A percentile compares a stretch with the other conserved stretches of the same genome.
Evolutionary conservation across 1,139 yeast species (phyloP).

Genomic region (Geotrichum citri-aurantii): DNA sequence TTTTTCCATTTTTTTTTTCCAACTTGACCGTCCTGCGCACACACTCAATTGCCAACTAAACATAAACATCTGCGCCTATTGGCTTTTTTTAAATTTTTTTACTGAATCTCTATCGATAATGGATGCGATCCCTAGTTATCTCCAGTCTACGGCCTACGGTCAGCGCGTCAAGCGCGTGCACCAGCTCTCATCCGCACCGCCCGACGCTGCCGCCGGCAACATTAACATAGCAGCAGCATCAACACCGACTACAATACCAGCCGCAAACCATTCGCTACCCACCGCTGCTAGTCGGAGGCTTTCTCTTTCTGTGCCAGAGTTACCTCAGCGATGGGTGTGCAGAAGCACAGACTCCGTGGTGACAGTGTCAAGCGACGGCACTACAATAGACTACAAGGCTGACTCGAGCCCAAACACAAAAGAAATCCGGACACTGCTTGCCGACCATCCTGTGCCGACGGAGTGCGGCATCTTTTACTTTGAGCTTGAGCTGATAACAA

Average conservation of each 20-base stretch:
- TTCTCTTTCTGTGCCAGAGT: neutral
- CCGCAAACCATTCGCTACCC: neutral
- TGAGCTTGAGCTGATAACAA: conserved; percentile 43
- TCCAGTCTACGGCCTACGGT: conserved; percentile 29
- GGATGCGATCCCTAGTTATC: conserved; percentile 24
- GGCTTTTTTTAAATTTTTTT: neutral
- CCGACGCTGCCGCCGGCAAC: neutral
- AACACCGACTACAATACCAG: neutral
- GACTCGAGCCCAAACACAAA: conserved; percentile 20
- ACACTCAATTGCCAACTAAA: neutral
- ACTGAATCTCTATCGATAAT: neutral
- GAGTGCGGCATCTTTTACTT: conserved; percentile 52
- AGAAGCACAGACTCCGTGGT: conserved; percentile 2
- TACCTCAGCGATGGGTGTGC: neutral
- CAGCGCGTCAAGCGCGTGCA: conserved; percentile 20
- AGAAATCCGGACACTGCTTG: conserved; percentile 33
- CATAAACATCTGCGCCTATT: neutral
- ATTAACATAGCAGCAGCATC: neutral
- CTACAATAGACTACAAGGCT: conserved; percentile 18
- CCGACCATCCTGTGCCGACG: conserved; percentile 42
- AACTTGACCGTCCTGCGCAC: neutral
- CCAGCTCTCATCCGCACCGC: neutral
- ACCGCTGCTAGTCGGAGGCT: neutral
- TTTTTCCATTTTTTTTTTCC: neutral
- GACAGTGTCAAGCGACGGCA: conserved; percentile 17